These are phyloP conservation scores for Abelmoschus esculentus DNA, from an alignment of 345 rosid genomes.

Conservation along the genomic window DNA sequence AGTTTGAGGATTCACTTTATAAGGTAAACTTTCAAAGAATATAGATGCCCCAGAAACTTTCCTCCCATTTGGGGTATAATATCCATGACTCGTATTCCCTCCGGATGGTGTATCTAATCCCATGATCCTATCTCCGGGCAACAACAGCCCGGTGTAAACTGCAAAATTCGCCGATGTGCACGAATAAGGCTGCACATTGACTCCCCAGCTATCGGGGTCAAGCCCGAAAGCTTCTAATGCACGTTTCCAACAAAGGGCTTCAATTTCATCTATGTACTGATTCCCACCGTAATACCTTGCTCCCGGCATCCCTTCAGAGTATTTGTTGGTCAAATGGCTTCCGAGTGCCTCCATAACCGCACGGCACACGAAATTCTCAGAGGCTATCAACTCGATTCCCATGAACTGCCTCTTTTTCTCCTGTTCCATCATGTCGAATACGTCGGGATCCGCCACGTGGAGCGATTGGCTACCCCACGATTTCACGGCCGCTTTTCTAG, in stretches of 20 bases:
- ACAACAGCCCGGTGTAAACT: constrained; percentile 52
- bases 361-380: constrained; percentile 68
- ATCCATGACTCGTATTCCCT: constrained; percentile 79
- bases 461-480: constrained; percentile 55
- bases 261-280: constrained; percentile 65
- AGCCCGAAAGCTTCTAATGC: constrained; percentile 60
- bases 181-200: constrained; percentile 79
- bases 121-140: constrained; percentile 68
- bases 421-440: constrained; percentile 49
- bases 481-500: constrained; percentile 25
- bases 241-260: constrained; percentile 55
- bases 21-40: constrained; percentile 76
- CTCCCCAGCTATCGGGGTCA: constrained; percentile 58
- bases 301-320: constrained; percentile 69
- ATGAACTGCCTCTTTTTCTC: constrained; percentile 54
- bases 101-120: constrained; percentile 73
- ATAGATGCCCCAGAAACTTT: constrained; percentile 70
- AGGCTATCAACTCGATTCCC: constrained; percentile 72
- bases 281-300: constrained; percentile 70
- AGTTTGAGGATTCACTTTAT: constrained; percentile 65
- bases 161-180: constrained; percentile 78
- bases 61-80: constrained; percentile 64
- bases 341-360: constrained; percentile 81
- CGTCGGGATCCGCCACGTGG: constrained; percentile 46
- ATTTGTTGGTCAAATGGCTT: constrained; percentile 70